Base-by-base conservation (phyloP, 2,329 filamentous ascomycete genomes). In the Zymoseptoria crescenta region DNA sequence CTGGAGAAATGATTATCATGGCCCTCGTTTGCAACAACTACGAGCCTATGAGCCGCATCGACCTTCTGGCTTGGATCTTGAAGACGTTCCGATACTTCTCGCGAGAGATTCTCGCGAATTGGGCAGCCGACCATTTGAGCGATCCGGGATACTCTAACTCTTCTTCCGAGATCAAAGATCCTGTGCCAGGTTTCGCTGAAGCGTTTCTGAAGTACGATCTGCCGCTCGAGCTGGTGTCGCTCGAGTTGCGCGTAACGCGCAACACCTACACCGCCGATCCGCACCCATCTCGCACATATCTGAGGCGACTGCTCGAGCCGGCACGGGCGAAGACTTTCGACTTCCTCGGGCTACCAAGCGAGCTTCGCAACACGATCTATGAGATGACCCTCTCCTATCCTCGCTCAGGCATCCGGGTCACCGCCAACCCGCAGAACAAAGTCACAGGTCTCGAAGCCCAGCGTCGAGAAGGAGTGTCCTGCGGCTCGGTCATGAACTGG, bases 1-100 rank as follows among this genome's bases (percentile, higher is more conserved):
- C 48, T 1, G 53, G 20, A 21, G 60, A 56, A 35, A 20, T 58
- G n/a, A 51, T 57, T 20, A 30, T 58, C 20, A 62, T 62, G 56
- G 58, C 60, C 13, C 45, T 58, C n/a, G 45, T 62, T 20, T 49
- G 54, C n/a, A 27, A 21, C 24, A 27, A 27, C 24, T 6, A 35
- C 35, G n/a, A 16, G n/a, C 35, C 35, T n/a, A 13, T 13, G 35
- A 45, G 7, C n/a, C 35, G 10, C 13, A 16, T 13, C 13, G 35
- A 45, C 35, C 35, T 45, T 16, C 35, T 45, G 10, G 13, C 35
- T 6, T 45, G 35, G 35, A n/a, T 45, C 35, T 16, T 45, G 35
- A 45, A 45, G 4, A 45, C 35, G 5, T 45, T 45, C 35, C 35
- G 35, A n/a, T 45, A 16, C 35, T 45, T 45, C 35, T 45, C 35